Base-by-base conservation (phyloP, 2,329 filamentous ascomycete genomes). In the Epicoccum nigrum region DNA sequence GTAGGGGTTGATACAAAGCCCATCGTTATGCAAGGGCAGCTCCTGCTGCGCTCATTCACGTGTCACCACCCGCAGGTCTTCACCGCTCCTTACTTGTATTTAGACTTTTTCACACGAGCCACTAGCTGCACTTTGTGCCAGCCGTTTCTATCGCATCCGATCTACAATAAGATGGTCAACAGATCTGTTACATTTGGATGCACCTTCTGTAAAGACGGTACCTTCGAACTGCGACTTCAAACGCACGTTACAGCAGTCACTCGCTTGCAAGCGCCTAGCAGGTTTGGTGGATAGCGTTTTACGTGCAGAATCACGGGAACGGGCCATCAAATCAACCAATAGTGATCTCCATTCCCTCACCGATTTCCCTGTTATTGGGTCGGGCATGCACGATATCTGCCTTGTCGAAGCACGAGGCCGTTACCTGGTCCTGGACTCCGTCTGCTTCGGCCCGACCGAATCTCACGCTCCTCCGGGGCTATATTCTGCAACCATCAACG, bases 351-450 rank as follows among this genome's bases (percentile, higher is more conserved):
- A 31, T 15, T 20, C 21, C 20, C 32, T 51, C 49, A 46, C 49
- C 49, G 43, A 17, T 46, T 46, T 17, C 42, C 49, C 20, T 15
- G 16, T 9, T 4, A 1, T 33, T 27, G 49, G 49, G 20, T 42
- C 9, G n/a, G 12, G 19, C 31, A 27, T 51, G 38, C 45, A 43
- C 9, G 27, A 3, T 30, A 35, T 16, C 11, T 15, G 16, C 2
- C n/a, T 16, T 21, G 25, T 4, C n/a, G 33, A 17, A 33, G 49
- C 49, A 46, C 39, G 28, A 43, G 28, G 39, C 11, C 19, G 16
- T 19, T 17, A 25, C 32, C 39, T 30, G 15, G 33, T 23, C 32
- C 39, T 30, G 15, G 33, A 21, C 33, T 39, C 34, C 23, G 17
- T 30, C 21, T 25, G 35, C 7, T 32, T 42, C 33, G 49, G 43